Conservation (phyloP, 805 yeast genomes). For the Clavispora fructus region DNA sequence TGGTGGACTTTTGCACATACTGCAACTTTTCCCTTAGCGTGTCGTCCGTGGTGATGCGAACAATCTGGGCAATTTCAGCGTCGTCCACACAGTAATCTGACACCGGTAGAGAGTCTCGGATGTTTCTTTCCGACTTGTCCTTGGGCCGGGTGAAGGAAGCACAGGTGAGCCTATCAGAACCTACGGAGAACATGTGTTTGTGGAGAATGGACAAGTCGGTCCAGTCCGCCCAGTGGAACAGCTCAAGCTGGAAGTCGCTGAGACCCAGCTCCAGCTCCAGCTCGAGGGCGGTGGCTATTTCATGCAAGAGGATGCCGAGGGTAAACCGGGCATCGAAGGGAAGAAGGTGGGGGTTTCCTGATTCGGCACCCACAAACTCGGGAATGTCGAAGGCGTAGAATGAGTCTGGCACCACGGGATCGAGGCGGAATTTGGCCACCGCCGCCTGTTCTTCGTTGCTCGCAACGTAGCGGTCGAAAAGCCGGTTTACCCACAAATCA, state of each 20-base stretch:
- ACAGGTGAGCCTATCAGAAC: neutral
- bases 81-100: conserved; percentile 16
- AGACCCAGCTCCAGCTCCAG: neutral
- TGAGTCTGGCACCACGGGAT: neutral
- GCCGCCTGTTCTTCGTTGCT: neutral
- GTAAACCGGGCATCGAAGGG: conserved; percentile 2
- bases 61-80: neutral
- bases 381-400: neutral
- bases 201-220: conserved; percentile 1
- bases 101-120: neutral
- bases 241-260: neutral
- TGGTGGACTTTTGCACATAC: conserved; percentile 1
- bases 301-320: neutral
- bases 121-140: neutral
- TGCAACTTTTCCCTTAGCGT: conserved; percentile 1
- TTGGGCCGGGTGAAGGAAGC: neutral
- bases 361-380: neutral
- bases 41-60: neutral
- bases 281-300: neutral
- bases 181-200: neutral
- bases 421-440: conserved; percentile 2
- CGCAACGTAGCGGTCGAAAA: conserved; percentile 3
- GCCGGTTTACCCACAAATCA: conserved; percentile 7
- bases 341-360: conserved; percentile 5
- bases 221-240: conserved; percentile 6